Evolutionary conservation across 2,329 filamentous ascomycete genomes (phyloP), one percentile per base, ranked within the genome.

Genomic region (Ophiobolus disseminans): DNA sequence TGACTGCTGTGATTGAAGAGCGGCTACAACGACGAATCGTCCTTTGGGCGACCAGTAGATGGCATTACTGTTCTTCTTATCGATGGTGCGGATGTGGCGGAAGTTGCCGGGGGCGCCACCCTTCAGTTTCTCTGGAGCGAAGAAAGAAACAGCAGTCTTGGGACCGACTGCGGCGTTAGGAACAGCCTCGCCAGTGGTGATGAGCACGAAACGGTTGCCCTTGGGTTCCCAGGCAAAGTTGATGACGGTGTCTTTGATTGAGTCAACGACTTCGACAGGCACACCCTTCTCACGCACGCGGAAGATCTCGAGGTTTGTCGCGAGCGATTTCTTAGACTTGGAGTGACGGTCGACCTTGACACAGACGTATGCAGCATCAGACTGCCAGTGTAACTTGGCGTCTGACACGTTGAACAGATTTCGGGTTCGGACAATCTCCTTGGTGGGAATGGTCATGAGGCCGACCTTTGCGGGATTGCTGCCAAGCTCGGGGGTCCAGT

Each of bases 161-260:
- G 94, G 92, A 4, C 89, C 84, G 6, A 96, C 91, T 10, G 90
- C 91, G 9, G 89, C 87, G 34, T 87, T 85, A 30, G 86, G 85
- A 31, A 86, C 81, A 2, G 89, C 86, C 77, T 99, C 94, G 9
- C 91, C 89, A 14, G 90, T 94, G 26, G 92, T 97, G 78, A 99
- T 99, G 70, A 97, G 87, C 59, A 97, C 91, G 73, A 99, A 99
- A 30, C 94, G 88, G 74, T 96, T 92, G 55, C 94, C 94, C 80
- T 97, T 97, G 56, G 94, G 94, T 73, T 99, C 94, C 94, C 94
- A 99, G 8, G 94, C 91, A 72, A 99, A 99, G 81, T 99, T 99
- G 79, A 99, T 96, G 63, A 99, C 94, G 1, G 92, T 96, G 69
- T 97, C 94, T 79, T 97, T 97, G 77, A 99, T 89, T 44, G 88